A percentile compares a stretch with the other conserved stretches of the same genome.
Evolutionary conservation across 2,329 filamentous ascomycete species (phyloP).

Genomic region (Penicillium sp.): DNA sequence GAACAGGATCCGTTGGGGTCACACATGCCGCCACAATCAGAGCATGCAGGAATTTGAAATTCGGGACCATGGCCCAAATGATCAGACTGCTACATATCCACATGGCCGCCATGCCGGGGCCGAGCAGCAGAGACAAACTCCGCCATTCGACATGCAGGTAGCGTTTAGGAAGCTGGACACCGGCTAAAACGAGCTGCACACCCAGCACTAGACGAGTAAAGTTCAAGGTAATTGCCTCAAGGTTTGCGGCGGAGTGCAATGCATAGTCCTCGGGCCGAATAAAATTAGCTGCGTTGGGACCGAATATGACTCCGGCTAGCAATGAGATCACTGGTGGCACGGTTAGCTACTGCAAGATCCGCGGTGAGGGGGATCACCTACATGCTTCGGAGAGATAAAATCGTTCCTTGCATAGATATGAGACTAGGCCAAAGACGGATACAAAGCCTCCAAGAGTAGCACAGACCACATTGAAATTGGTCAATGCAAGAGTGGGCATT

Average conservation of each 20-base stretch:
- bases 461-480: slow-evolving; percentile 82
- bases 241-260: slow-evolving; percentile 52
- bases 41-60: slow-evolving; percentile 72
- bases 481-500: slow-evolving; percentile 64
- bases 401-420: slow-evolving; percentile 83
- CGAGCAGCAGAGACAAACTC: slow-evolving; percentile 70
- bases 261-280: slow-evolving; percentile 77
- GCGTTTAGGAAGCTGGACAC: slow-evolving; percentile 80
- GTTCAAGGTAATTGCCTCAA: slow-evolving; percentile 74
- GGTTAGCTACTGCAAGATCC: not conserved
- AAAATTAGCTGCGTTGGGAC: slow-evolving; percentile 73
- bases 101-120: slow-evolving; percentile 82
- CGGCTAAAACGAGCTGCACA: slow-evolving; percentile 84
- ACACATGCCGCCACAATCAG: slow-evolving; percentile 80
- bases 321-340: slow-evolving; percentile 72
- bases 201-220: slow-evolving; percentile 86
- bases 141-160: slow-evolving; percentile 80
- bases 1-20: slow-evolving; percentile 86
- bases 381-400: slow-evolving; percentile 89
- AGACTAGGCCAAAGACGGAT: slow-evolving; percentile 85
- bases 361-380: slow-evolving; percentile 48
- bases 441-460: slow-evolving; percentile 83
- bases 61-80: slow-evolving; percentile 72
- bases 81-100: slow-evolving; percentile 80
- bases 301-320: slow-evolving; percentile 74